Evolutionary conservation across 2,329 filamentous ascomycete species (phyloP).

Genomic region (Phoma sp.): DNA sequence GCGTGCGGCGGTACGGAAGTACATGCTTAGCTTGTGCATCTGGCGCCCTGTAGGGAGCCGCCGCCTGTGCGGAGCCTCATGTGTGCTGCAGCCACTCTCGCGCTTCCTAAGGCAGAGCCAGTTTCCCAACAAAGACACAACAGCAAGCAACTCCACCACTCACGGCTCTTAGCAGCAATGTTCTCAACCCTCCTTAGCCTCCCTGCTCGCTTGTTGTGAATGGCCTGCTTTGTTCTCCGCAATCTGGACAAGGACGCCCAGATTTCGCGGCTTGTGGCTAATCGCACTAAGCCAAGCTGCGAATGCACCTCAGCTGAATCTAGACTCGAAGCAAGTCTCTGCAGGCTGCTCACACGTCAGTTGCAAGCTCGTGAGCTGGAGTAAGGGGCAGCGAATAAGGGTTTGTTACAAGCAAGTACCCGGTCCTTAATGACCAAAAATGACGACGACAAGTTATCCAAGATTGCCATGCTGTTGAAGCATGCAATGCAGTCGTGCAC

Average conservation of each 20-base stretch:
- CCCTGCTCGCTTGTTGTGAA: conserved; percentile 3
- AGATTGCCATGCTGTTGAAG: too few species aligned
- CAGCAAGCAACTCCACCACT: conserved; percentile 7
- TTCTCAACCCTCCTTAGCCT: neutral
- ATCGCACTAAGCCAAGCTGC: conserved; percentile 6
- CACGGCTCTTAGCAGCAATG: conserved; percentile 3
- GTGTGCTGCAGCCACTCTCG: conserved; percentile 3
- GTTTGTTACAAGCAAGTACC: too few species aligned
- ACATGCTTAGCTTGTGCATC: conserved; percentile 12
- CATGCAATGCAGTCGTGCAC: too few species aligned
- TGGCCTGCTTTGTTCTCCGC: conserved; percentile 7
- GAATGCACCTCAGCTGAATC: conserved; percentile 12
- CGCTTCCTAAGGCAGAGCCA: neutral
- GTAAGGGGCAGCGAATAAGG: neutral
- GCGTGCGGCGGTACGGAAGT: conserved; percentile 1
- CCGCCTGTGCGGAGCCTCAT: conserved; percentile 15
- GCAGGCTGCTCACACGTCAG: neutral
- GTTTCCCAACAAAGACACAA: conserved; percentile 14
- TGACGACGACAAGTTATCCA: neutral
- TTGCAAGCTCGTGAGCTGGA: neutral
- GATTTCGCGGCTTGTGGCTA: conserved; percentile 4
- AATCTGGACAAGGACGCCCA: conserved; percentile 6
- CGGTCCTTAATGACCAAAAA: neutral
- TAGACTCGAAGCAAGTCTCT: conserved; percentile 3
- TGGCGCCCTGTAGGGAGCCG: conserved; percentile 10